Base-by-base conservation (phyloP, 169 alveolate genomes). In the Babesia bovis region DNA sequence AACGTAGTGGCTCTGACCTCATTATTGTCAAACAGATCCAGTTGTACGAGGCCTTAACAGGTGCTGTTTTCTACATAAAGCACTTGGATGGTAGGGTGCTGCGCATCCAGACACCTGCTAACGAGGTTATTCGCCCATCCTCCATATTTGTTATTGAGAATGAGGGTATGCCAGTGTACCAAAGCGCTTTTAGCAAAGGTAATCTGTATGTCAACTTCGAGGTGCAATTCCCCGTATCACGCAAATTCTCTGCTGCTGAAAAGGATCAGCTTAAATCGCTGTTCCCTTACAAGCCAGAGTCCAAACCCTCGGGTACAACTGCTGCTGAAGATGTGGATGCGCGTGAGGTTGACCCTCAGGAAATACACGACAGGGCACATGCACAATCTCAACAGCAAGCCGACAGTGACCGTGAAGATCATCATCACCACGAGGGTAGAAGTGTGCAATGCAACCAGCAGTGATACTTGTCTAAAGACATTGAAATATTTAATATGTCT, bases 131-230 rank as follows among this genome's bases (percentile, higher is more conserved):
- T 50, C 83, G 90, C 83, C 98, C 98, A 0, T 95, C 94, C 45
- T 95, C 90, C 44, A 84, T 94, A 38, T 95, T 94, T 85, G 94
- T 96, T 55, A 90, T 97, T 10, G 90, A 88, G 70, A 95, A 90
- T 19, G 96, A 91, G 69, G 99, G 99, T 10, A 93, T 97, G 98
- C 99, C 99, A 28, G 87, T 93, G 47, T 94, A 93, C 89, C 94
- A 96, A 85, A 93, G 95, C 45, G 95, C 98, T 5, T 93, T 86
- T 75, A 82, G 90, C 66, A 92, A 89, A 79, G 99, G 99, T 41
- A 93, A 96, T 63, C 89, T 97, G 52, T 95, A 92, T 87, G 83
- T 97, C 32, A 90, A 94, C 17, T 95, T 96, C 70, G 95, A 95
- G 77, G 96, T 97, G 32, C 92, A 85, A 41, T 96, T 96, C 87